Conservation (phyloP, 208 protist species). For the Jaenimonas drosophilae region DNA sequence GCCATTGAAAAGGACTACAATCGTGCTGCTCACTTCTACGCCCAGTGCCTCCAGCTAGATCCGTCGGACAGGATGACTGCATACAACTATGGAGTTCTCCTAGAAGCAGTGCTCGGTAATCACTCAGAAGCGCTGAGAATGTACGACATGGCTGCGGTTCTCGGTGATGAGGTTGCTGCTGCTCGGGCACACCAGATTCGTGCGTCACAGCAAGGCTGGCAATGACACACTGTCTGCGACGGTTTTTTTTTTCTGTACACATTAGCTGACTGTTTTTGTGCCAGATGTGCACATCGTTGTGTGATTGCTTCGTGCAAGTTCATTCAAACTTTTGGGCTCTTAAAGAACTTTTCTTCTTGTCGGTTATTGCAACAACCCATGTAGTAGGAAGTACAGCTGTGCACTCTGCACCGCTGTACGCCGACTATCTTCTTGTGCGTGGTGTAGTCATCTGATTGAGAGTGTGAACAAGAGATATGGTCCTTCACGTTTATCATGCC, state of each 20-base stretch:
- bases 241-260: neutral
- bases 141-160: constrained; percentile 38
- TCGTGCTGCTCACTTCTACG: constrained; percentile 45
- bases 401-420: too few relatives aligned
- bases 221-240: too few relatives aligned
- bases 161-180: constrained; percentile 39
- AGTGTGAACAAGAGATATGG: too few relatives aligned
- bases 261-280: constrained; percentile 1
- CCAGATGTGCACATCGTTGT: neutral
- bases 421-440: too few relatives aligned
- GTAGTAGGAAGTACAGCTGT: too few relatives aligned
- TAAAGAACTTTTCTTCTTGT: too few relatives aligned
- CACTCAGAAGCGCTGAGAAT: constrained; percentile 29
- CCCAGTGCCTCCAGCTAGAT: constrained; percentile 32
- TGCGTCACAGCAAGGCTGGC: constrained; percentile 4
- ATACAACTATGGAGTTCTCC: constrained; percentile 76
- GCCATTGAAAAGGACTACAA: constrained; percentile 65
- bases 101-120: constrained; percentile 49
- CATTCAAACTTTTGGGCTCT: too few relatives aligned
- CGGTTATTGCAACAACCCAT: too few relatives aligned
- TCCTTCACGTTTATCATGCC: constrained; percentile 52
- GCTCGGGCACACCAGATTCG: constrained; percentile 46
- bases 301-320: too few relatives aligned
- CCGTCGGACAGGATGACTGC: constrained; percentile 65
- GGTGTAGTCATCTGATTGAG: constrained; percentile 3